Evolutionary conservation across 2,329 filamentous ascomycete genomes (phyloP), one percentile per base, ranked within the genome.

Genomic region (Hymenoscyphus albidus): DNA sequence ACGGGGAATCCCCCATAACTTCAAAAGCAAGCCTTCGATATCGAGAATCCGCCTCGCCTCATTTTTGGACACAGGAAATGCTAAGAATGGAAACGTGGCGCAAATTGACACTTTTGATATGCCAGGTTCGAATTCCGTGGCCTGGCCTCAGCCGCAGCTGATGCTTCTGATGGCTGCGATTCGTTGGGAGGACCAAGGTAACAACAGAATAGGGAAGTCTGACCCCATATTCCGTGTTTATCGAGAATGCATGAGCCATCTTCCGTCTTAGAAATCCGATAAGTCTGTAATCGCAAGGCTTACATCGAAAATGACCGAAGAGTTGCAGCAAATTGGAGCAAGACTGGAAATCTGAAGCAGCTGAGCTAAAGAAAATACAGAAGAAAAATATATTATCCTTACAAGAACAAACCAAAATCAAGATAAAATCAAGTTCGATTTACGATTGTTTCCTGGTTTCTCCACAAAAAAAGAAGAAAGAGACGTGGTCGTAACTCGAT

Each of bases 121-220:
- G 58, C 39, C 39, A 59, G 39, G 58, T 48, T 40, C 27, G 12
- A 59, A 16, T 5, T 59, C 18, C 27, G 9, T 10, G 48, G 48
- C 9, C 48, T 54, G 7, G 18, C 38, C 55, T 63, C 62, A 63
- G 62, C 62, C 62, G 42, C 57, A 63, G 57, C 62, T 63, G 62
- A 60, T 38, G 58, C 10, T 32, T 31, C 27, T 18, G 27, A 16
- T 3, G 22, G 22, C 18, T 18, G 48, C 31, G 48, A 54, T 54
- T 54, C 48, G 48, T 10, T 22, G 9, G 44, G 31, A 59, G 27
- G 2, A 10, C 39, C 44, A 14, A 16, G 5, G 27, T 44, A 5
- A 39, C 58, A 4, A 44, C 39, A 10, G 40, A 59, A 59, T 32
- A 12, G 48, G 18, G 48, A 54, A 54, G 4, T 54, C 9, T 54